Evolutionary conservation across 1,139 yeast genomes (phyloP).

Genomic region (Geotrichum klebahnii): DNA sequence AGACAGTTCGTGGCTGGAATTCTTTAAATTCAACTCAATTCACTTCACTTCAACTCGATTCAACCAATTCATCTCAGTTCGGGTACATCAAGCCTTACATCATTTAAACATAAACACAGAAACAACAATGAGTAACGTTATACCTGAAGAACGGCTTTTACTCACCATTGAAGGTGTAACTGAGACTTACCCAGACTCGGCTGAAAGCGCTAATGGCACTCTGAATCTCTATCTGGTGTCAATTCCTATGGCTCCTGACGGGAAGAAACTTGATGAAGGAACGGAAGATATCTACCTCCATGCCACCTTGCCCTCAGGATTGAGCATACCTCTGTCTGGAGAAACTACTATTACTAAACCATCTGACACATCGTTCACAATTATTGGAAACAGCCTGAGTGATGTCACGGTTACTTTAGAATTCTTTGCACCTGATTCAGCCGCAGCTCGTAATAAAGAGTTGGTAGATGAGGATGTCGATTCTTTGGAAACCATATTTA

Average conservation of each 20-base stretch:
- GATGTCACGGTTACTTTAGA: slow-evolving; percentile 4
- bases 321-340: slow-evolving; percentile 16
- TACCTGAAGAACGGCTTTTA: slow-evolving; percentile 7
- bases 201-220: slow-evolving; percentile 11
- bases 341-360: slow-evolving; percentile 9
- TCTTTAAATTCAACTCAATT: too few relatives aligned
- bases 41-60: too few relatives aligned
- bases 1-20: too few relatives aligned
- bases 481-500: slow-evolving; percentile 16
- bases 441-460: neutral
- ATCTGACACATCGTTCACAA: slow-evolving; percentile 3
- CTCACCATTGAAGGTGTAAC: slow-evolving; percentile 15
- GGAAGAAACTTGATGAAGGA: slow-evolving; percentile 1
- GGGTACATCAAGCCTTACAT: too few relatives aligned
- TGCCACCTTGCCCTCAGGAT: slow-evolving; percentile 16
- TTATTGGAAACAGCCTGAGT: neutral
- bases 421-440: neutral
- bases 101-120: too few relatives aligned
- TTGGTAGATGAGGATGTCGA: slow-evolving; percentile 10
- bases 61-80: too few relatives aligned
- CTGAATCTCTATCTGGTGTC: slow-evolving; percentile 13
- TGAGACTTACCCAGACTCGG: slow-evolving; percentile 10
- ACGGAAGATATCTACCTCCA: slow-evolving; percentile 11
- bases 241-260: neutral
- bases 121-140: neutral